Conservation (phyloP, 108 stramenopile species). For the Cyclostephanos tholiformis region DNA sequence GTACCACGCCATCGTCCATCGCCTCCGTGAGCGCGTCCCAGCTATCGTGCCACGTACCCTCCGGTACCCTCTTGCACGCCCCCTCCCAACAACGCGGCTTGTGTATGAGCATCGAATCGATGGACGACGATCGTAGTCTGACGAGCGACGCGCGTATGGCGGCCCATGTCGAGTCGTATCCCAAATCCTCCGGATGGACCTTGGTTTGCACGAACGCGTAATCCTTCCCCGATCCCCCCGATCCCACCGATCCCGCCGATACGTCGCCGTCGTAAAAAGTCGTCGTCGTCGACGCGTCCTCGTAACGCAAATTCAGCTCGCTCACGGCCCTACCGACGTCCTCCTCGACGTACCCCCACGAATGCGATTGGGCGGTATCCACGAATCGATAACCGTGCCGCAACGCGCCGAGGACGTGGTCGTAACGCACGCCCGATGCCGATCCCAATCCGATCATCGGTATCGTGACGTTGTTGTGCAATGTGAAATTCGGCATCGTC, state of each 20-base stretch:
- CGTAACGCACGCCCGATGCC: slow-evolving; percentile 52
- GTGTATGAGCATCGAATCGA: slow-evolving; percentile 64
- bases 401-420: slow-evolving; percentile 46
- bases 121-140: slow-evolving; percentile 24
- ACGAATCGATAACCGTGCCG: slow-evolving; percentile 52
- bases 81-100: slow-evolving; percentile 65
- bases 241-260: not conserved
- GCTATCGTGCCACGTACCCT: slow-evolving; percentile 68
- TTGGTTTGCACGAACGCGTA: slow-evolving; percentile 64
- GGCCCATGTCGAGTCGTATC: slow-evolving; percentile 46
- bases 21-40: slow-evolving; percentile 34
- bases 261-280: not conserved
- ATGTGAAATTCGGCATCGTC: slow-evolving; percentile 47
- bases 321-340: slow-evolving; percentile 57
- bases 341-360: slow-evolving; percentile 60
- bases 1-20: slow-evolving; percentile 57
- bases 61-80: slow-evolving; percentile 47
- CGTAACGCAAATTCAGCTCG: slow-evolving; percentile 23
- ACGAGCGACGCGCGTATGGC: slow-evolving; percentile 42
- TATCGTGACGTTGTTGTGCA: slow-evolving; percentile 47
- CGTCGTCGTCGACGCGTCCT: slow-evolving; percentile 17
- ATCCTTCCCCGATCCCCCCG: not conserved
- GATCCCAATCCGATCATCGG: slow-evolving; percentile 60
- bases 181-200: slow-evolving; percentile 64
- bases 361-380: slow-evolving; percentile 58